Base-by-base conservation (phyloP, 225 moss, liverwort and hornwort genomes). In the Polytrichum formosum region DNA sequence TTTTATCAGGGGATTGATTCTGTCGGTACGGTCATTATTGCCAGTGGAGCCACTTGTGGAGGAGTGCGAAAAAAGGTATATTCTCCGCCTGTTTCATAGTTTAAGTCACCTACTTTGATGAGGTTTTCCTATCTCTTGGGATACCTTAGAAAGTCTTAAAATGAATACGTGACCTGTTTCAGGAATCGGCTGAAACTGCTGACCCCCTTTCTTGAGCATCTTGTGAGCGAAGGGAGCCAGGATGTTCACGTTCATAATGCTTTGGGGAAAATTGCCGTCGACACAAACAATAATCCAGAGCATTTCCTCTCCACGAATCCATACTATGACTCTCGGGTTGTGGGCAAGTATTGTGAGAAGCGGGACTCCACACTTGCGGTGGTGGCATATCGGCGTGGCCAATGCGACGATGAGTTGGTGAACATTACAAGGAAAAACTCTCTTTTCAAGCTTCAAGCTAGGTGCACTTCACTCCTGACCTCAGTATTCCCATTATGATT, bases 191-290 rank as follows among this genome's bases (percentile, higher is more conserved):
- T 98, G 72, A 84, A 81, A 70, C 75, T 98, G 75, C 77, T 98
- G 75, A 94, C 98, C 6, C 98, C 94, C 75, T 98, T 98, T 81
- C 77, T 98, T 64, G 98, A 98, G 85, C 98, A 98, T 78, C 78
- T 98, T 81, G 94, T 98, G 73, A 98, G 94, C 70, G 98, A 98
- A 80, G 98, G 94, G 72, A 98, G 98, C 76, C 92, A 92, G 81
- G 98, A 98, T 83, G 92, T 91, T 81, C 98, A 98, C 81, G 98
- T 98, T 70, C 98, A 98, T 75, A 98, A 98, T 78, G 98, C 98
- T 54, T 88, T 98, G 35, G 98, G 98, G 53, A 98, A 98, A 81
- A 94, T 98, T 54, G 93, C 94, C 67, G 90, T 98, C 35, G 98
- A 98, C 69, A 94, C 94, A 10, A 98, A 98, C 46, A 94, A 94